These are phyloP conservation scores for Penicillium sp. DNA, from an alignment of 2,329 filamentous ascomycete species.

Conservation along the genomic window DNA sequence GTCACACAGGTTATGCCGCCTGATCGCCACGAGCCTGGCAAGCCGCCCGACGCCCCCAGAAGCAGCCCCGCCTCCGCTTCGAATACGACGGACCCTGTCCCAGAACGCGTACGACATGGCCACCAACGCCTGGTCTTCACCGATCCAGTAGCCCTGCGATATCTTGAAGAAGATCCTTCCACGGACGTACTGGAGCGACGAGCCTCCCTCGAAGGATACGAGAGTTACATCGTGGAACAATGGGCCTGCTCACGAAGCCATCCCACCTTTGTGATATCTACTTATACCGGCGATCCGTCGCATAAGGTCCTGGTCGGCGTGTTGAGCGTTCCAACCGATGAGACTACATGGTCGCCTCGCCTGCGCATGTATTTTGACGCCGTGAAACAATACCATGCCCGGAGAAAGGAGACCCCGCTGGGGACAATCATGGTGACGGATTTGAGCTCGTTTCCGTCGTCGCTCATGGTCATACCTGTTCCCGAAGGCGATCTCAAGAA, in stretches of 20 bases:
- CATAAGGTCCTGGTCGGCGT: constrained; percentile 81
- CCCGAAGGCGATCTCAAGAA: constrained; percentile 83
- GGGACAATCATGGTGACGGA: constrained; percentile 94
- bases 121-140: constrained; percentile 67
- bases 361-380: constrained; percentile 85
- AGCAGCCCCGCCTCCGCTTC: constrained; percentile 28
- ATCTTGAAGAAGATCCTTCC: constrained; percentile 81
- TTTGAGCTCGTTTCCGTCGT: constrained; percentile 86
- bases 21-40: constrained; percentile 33
- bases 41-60: constrained; percentile 25
- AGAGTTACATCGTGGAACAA: constrained; percentile 93
- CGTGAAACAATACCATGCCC: constrained; percentile 81
- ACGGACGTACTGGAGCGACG: constrained; percentile 76
- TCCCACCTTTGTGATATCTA: constrained; percentile 88
- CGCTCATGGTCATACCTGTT: constrained; percentile 86
- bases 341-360: constrained; percentile 76
- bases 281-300: constrained; percentile 84
- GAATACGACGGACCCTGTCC: constrained; percentile 15
- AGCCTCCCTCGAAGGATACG: constrained; percentile 76
- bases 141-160: constrained; percentile 69
- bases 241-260: constrained; percentile 93
- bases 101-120: constrained; percentile 29
- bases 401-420: constrained; percentile 77
- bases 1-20: constrained; percentile 27
- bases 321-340: constrained; percentile 78